phyloP scores from a whole-genome alignment of 495 filamentous ascomycete genomes.

The Talaromyces liani region DNA sequence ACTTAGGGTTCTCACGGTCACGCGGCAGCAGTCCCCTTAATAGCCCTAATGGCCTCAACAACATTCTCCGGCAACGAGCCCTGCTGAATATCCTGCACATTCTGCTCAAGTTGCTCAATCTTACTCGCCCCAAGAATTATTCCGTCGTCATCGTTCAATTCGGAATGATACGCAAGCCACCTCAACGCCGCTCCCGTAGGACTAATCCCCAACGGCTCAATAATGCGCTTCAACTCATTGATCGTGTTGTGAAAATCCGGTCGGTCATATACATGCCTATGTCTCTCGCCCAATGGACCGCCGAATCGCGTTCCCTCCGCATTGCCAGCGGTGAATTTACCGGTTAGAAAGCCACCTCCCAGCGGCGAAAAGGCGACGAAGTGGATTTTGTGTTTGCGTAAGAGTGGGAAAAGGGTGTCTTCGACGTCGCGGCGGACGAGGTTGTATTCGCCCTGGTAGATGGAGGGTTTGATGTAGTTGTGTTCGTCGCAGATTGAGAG shows the following conservation, averaged over 20 bases:
- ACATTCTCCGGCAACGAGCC: slow-evolving; percentile 25
- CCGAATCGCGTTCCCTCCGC: slow-evolving; percentile 20
- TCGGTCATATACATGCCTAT: slow-evolving; percentile 17
- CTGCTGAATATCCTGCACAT: slow-evolving; percentile 17
- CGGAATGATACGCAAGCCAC: slow-evolving; percentile 28
- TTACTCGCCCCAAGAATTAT: slow-evolving; percentile 29
- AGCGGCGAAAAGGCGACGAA: slow-evolving; percentile 44
- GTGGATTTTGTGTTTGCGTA: slow-evolving; percentile 43
- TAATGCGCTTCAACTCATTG: slow-evolving; percentile 10
- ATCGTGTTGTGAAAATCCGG: slow-evolving; percentile 17
- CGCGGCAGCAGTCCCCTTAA: not conserved
- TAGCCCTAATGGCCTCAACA: slow-evolving; percentile 1
- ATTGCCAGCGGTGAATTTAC: slow-evolving; percentile 23
- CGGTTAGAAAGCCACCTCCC: slow-evolving; percentile 44
- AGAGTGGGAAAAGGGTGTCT: slow-evolving; percentile 40
- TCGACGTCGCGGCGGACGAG: slow-evolving; percentile 31
- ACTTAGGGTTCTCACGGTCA: too few species aligned
- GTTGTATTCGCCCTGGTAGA: slow-evolving; percentile 40
- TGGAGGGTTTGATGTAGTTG: slow-evolving; percentile 26
- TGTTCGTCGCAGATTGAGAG: slow-evolving; percentile 29
- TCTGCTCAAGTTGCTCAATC: slow-evolving; percentile 20
- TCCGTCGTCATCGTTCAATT: slow-evolving; percentile 21
- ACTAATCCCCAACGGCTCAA: slow-evolving; percentile 14
- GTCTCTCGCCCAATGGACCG: slow-evolving; percentile 9
- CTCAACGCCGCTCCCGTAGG: slow-evolving; percentile 22